These are phyloP conservation scores for Teunomyces cretensis DNA, from an alignment of 805 yeast genomes.

Conservation along the genomic window DNA sequence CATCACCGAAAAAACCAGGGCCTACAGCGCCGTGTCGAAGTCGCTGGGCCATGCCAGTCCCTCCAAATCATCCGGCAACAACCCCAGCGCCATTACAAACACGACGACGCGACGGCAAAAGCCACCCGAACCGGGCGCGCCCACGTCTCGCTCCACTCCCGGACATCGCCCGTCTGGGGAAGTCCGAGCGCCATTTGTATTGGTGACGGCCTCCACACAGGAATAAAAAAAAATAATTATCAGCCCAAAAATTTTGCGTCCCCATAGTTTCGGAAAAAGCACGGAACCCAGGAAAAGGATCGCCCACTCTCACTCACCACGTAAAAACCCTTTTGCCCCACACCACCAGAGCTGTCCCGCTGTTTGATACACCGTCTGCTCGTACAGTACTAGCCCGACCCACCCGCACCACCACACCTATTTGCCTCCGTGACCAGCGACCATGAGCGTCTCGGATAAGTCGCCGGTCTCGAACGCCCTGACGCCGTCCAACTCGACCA, in stretches of 20 bases:
- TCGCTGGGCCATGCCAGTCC: no score
- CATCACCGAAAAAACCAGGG: no score
- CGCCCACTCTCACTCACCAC: not conserved
- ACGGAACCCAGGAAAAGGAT: slow-evolving; percentile 3
- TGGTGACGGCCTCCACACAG: slow-evolving; percentile 1
- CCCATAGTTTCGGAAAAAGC: slow-evolving; percentile 4
- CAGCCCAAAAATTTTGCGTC: slow-evolving; percentile 5
- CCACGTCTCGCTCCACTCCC: not conserved
- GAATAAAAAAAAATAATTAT: not conserved
- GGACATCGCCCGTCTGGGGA: not conserved
- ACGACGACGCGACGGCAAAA: no score
- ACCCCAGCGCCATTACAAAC: no score
- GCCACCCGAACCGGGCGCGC: not conserved
- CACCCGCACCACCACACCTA: not conserved
- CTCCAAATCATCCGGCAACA: no score
- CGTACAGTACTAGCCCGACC: not conserved
- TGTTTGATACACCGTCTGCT: not conserved
- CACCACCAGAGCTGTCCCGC: not conserved
- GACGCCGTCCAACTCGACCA: slow-evolving; percentile 9
- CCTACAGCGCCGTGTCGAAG: no score
- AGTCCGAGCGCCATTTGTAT: slow-evolving; percentile 3
- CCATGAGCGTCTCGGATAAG: slow-evolving; percentile 12
- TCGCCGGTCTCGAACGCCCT: slow-evolving; percentile 12
- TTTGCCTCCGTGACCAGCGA: not conserved
- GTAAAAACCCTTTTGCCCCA: not conserved